Base-by-base conservation (phyloP, 2,329 filamentous ascomycete genomes). In the Ceratocystis variospora region DNA sequence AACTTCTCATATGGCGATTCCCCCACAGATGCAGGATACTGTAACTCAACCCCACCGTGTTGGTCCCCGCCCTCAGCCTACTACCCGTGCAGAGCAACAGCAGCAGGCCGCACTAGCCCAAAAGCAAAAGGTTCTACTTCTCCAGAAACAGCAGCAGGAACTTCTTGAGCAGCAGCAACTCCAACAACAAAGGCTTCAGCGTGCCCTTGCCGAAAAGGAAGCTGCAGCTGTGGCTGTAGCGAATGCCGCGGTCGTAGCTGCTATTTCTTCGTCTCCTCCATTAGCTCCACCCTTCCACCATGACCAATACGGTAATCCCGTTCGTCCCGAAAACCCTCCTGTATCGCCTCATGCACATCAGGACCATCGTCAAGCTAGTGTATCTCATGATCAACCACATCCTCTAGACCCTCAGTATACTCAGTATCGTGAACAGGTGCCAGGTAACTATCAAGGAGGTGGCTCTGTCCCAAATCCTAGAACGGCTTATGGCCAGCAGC, bases 111-210 rank as follows among this genome's bases (percentile, higher is more conserved):
- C 63, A 15, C 65, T 66, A 44, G 73, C 73, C n/a, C 73, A 66
- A 53, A 61, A 68, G 50, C 64, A 68, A 61, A 59, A 75, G 33
- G 73, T 72, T 19, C 71, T 74, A 2, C 75, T 75, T 37, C 76
- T 68, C 22, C 63, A 68, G 37, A 37, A 63, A 33, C 63, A 68
- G 22, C 66, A 68, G 31, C 63, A 68, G 33, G 63, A 64, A 17
- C 41, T 68, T n/a, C 59, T 65, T 6, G 48, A 79, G 48, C 76
- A 63, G 73, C 74, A 68, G 77, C 77, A 61, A 70, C 72, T 66
- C 73, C 75, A 53, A 71, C 74, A 19, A 70, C 72, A 61, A 73
- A 75, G 55, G 71, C 71, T 5, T 74, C 73, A 65, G 75, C 76
- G 71, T 69, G 41, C 72, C 66, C 61, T 67, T 70, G 66, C 63